Evolutionary conservation across 768 basidiomycete genomes (phyloP).

Genomic region (Rossbeevera mucosa): DNA sequence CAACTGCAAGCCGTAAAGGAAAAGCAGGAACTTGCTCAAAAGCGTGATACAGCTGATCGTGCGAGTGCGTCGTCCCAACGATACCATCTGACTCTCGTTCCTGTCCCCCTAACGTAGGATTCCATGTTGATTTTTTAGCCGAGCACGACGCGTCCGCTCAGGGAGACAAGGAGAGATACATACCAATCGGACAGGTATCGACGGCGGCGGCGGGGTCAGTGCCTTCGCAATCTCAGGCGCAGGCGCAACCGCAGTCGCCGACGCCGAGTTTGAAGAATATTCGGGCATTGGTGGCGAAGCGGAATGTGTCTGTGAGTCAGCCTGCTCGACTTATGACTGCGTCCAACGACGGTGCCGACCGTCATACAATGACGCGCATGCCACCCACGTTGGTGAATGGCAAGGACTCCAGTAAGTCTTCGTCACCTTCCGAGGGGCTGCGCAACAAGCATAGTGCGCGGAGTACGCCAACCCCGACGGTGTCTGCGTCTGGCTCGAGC

Average conservation of each 20-base stretch:
- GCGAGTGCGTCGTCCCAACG: background rate
- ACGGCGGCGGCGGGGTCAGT: background rate
- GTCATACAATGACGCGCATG: background rate
- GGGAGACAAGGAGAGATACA: background rate
- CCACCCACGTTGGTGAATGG: background rate
- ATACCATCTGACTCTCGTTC: background rate
- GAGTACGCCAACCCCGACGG: conserved; percentile 1
- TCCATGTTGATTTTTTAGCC: background rate
- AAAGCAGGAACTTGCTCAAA: background rate
- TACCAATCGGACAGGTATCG: background rate
- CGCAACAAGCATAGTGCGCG: background rate
- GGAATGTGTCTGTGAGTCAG: background rate
- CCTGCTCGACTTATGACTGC: background rate
- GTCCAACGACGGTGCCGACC: background rate
- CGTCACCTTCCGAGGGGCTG: background rate
- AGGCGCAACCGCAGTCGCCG: background rate
- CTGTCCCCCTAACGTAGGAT: background rate
- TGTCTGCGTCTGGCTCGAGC: background rate
- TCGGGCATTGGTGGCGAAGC: conserved; percentile 14
- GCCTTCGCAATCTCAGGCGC: background rate
- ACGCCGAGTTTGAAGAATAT: conserved; percentile 16
- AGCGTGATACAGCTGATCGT: background rate
- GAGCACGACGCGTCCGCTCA: background rate
- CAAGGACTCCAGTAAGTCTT: background rate
- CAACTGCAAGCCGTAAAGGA: background rate